phyloP scores from a whole-genome alignment of 2,329 filamentous ascomycete genomes.

The Penicillium hordei region DNA sequence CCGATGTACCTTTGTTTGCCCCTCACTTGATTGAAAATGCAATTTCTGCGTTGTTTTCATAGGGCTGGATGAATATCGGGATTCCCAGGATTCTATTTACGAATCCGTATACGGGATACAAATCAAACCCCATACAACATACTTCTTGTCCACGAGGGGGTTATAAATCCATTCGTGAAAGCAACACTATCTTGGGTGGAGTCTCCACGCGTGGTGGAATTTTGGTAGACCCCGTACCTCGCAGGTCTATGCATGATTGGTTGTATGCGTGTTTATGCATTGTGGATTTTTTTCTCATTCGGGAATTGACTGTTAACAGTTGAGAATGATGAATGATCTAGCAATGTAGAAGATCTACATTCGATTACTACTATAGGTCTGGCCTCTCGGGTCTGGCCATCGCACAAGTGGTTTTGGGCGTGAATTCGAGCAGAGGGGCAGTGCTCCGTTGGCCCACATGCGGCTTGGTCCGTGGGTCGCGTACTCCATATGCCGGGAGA shows the following conservation, averaged over 20 bases:
- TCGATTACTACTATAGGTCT: neutral
- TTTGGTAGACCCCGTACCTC: conserved; percentile 8
- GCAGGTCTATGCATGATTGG: conserved; percentile 5
- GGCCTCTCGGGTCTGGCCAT: conserved; percentile 10
- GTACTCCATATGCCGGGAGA: conserved; percentile 12
- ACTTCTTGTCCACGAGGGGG: neutral
- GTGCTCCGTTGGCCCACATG: conserved; percentile 17
- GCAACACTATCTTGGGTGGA: neutral
- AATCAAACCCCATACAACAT: no score
- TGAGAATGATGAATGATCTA: conserved; percentile 8
- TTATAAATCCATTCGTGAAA: neutral
- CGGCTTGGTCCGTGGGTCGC: conserved; percentile 17
- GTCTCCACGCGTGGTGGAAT: neutral
- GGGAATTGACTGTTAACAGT: neutral
- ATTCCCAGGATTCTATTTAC: neutral
- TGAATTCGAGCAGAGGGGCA: conserved; percentile 10
- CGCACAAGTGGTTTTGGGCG: neutral
- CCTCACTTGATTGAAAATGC: conserved; percentile 9
- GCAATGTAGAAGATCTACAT: conserved; percentile 10
- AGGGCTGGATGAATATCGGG: neutral
- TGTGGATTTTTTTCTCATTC: conserved; percentile 4
- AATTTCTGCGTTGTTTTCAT: neutral
- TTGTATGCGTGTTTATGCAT: conserved; percentile 6
- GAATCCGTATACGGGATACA: neutral
- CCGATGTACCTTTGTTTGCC: conserved; percentile 15